Conservation (phyloP, 1,139 yeast species). For the Sugiyamaella xylanicola region DNA sequence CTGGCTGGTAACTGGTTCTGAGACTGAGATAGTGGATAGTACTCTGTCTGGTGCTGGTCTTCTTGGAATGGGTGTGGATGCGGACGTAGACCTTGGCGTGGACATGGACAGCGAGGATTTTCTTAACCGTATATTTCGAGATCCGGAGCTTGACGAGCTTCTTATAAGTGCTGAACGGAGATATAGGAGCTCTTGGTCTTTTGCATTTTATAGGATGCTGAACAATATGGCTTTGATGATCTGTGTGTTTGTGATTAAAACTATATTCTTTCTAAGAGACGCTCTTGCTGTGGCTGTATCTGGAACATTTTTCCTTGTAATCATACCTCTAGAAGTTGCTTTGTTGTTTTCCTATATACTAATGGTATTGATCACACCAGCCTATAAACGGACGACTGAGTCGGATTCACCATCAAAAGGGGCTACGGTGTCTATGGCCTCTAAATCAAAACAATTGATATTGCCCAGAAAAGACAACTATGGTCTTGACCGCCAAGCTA, state of each 20-base stretch:
- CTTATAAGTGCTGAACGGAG: constrained; percentile 29
- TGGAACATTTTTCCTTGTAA: constrained; percentile 21
- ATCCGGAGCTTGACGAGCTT: constrained; percentile 17
- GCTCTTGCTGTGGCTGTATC: constrained; percentile 22
- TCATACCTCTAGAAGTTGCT: constrained; percentile 32
- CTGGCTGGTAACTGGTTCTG: no score
- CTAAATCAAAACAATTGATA: no score
- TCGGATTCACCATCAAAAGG: background rate
- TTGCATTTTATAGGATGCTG: constrained; percentile 11
- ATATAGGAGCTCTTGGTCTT: constrained; percentile 27
- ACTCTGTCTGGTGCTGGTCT: background rate
- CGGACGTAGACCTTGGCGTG: background rate
- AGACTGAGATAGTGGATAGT: background rate
- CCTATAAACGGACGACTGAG: background rate
- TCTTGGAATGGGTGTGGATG: background rate
- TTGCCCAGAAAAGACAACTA: no score
- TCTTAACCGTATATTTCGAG: background rate
- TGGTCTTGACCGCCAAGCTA: no score
- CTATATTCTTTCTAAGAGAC: constrained; percentile 30
- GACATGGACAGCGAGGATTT: background rate
- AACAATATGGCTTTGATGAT: constrained; percentile 19
- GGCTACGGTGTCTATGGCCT: background rate
- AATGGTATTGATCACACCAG: constrained; percentile 1
- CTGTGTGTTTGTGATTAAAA: constrained; percentile 26
- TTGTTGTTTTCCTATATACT: constrained; percentile 26